These are phyloP conservation scores for Erigeron canadensis DNA, from an alignment of 129 eudicot species.

Conservation along the genomic window DNA sequence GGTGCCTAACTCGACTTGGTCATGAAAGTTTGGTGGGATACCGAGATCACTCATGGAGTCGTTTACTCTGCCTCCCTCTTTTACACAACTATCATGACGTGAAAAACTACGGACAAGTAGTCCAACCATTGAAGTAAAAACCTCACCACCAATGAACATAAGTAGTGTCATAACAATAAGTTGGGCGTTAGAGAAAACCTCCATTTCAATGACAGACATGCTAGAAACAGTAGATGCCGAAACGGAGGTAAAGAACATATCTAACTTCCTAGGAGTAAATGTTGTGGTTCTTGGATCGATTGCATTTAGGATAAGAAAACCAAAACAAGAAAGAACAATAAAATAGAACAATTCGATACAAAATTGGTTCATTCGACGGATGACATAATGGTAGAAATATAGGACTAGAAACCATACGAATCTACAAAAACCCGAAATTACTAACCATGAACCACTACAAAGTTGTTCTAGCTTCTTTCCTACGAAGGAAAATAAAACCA, in stretches of 20 bases:
- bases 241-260: conserved; percentile 58
- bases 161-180: conserved; percentile 51
- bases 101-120: conserved; percentile 34
- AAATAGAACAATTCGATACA: conserved; percentile 40
- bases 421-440: not conserved
- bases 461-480: conserved; percentile 45
- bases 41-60: conserved; percentile 32
- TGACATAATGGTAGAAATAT: conserved; percentile 26
- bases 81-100: conserved; percentile 21
- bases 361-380: conserved; percentile 32
- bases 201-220: conserved; percentile 80
- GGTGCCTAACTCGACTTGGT: conserved; percentile 28
- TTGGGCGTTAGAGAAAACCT: conserved; percentile 67
- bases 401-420: conserved; percentile 15
- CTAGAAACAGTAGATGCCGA: conserved; percentile 70
- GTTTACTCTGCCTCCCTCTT: conserved; percentile 26
- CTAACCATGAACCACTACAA: conserved; percentile 23
- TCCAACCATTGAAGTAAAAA: conserved; percentile 59
- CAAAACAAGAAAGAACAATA: conserved; percentile 41
- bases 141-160: conserved; percentile 76
- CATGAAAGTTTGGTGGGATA: conserved; percentile 24
- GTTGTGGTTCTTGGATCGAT: conserved; percentile 38
- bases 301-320: conserved; percentile 45
- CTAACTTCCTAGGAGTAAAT: conserved; percentile 30
- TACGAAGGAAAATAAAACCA: conserved; percentile 20